Evolutionary conservation across 2,329 filamentous ascomycete genomes (phyloP).

Genomic region (Scedosporium minutisporum): DNA sequence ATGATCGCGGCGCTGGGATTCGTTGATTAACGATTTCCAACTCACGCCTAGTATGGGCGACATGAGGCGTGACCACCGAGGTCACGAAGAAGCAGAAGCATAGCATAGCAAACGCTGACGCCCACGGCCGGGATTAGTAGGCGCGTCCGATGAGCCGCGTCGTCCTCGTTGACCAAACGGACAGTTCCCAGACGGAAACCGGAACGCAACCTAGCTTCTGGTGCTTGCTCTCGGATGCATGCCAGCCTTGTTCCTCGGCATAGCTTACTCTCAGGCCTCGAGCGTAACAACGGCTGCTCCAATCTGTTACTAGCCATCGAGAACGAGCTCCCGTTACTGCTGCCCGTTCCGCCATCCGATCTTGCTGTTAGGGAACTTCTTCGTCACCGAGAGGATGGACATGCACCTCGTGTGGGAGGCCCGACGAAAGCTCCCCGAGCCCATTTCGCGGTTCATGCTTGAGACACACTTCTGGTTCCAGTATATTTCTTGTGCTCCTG

Average conservation of each 20-base stretch:
- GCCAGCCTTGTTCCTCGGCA: too few relatives aligned
- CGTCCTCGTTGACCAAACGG: not conserved
- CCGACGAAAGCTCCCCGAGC: conserved; percentile 22
- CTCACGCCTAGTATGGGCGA: too few relatives aligned
- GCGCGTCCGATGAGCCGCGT: too few relatives aligned
- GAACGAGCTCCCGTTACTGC: conserved; percentile 5
- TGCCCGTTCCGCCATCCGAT: conserved; percentile 17
- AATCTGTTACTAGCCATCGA: not conserved
- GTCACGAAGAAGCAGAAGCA: too few relatives aligned
- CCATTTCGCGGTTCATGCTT: conserved; percentile 24
- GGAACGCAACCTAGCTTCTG: not conserved
- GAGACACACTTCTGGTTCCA: conserved; percentile 11
- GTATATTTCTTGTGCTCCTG: conserved; percentile 10
- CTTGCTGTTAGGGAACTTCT: conserved; percentile 15
- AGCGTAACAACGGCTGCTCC: not conserved
- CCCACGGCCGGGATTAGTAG: too few relatives aligned
- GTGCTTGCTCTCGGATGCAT: not conserved
- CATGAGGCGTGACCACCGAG: too few relatives aligned
- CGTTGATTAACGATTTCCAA: too few relatives aligned
- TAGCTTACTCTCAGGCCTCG: not conserved
- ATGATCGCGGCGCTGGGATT: too few relatives aligned
- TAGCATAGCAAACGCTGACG: too few relatives aligned
- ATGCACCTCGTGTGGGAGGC: conserved; percentile 19
- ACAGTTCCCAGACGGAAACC: not conserved
- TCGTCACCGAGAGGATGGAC: conserved; percentile 21